Percentiles rank a stretch among this genome's conserved stretches.
These are phyloP conservation scores for Camillea tinctor DNA, from an alignment of 2,329 filamentous ascomycete genomes.

Conservation along the genomic window DNA sequence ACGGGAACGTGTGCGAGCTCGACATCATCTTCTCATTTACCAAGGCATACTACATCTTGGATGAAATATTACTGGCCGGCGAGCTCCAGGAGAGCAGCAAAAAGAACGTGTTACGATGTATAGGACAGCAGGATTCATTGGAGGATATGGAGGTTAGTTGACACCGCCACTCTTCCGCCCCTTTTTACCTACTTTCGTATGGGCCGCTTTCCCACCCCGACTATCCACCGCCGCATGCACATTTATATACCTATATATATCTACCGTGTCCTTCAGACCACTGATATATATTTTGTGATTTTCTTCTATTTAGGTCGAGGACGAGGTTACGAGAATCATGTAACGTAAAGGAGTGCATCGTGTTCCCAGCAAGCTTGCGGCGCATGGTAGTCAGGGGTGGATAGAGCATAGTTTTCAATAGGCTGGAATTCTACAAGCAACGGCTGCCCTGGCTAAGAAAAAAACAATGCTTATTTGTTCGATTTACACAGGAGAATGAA, in stretches of 20 bases:
- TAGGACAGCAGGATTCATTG: slow-evolving; percentile 93
- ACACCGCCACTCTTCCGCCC: slow-evolving; percentile 9
- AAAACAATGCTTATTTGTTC: slow-evolving; percentile 30
- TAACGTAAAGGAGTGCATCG: slow-evolving; percentile 44
- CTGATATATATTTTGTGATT: slow-evolving; percentile 48
- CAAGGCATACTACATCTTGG: slow-evolving; percentile 98
- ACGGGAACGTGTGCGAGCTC: slow-evolving; percentile 98
- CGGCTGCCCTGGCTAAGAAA: slow-evolving; percentile 22
- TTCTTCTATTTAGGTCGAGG: slow-evolving; percentile 68
- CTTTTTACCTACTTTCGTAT: slow-evolving; percentile 1
- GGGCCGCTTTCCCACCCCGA: slow-evolving; percentile 17
- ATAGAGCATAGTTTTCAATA: slow-evolving; percentile 19
- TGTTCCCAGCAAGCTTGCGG: slow-evolving; percentile 19
- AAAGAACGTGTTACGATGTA: slow-evolving; percentile 96
- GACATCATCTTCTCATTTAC: slow-evolving; percentile 99
- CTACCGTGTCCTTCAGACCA: slow-evolving; percentile 32
- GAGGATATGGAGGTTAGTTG: slow-evolving; percentile 97
- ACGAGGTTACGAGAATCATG: slow-evolving; percentile 89
- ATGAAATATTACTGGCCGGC: slow-evolving; percentile 90
- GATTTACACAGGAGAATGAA: slow-evolving; percentile 31
- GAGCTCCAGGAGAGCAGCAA: slow-evolving; percentile 99
- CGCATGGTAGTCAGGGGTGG: slow-evolving; percentile 9
- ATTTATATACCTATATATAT: slow-evolving; percentile 8
- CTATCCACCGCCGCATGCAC: slow-evolving; percentile 6
- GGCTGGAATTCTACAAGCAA: slow-evolving; percentile 19